phyloP scores from a whole-genome alignment of 2,329 filamentous ascomycete species.

The Fusarium caatingaense region DNA sequence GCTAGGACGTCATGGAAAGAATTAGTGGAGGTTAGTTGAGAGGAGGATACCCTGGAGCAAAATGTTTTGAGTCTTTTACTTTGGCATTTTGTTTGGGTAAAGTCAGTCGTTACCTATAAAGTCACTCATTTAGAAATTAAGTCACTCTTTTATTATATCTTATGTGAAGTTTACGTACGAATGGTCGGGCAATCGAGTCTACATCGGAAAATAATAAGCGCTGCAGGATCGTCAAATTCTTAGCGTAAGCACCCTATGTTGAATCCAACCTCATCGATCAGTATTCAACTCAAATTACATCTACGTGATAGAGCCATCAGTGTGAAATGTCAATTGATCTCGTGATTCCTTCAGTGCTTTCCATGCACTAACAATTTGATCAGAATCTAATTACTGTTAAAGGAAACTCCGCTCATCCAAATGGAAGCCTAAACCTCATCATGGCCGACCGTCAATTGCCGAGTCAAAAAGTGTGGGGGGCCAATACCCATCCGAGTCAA shows the following conservation, averaged over 20 bases:
- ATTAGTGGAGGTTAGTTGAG: neutral
- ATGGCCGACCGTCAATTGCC: neutral
- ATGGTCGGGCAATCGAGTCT: too few relatives aligned
- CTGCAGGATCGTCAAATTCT: too few relatives aligned
- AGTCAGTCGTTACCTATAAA: neutral
- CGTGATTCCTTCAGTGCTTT: too few relatives aligned
- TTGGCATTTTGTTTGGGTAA: accelerated
- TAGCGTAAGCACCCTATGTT: too few relatives aligned
- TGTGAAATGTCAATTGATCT: neutral
- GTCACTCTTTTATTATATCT: neutral
- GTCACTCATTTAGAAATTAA: neutral
- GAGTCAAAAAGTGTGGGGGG: conserved; percentile 24
- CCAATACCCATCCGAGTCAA: neutral
- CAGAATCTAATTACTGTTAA: neutral
- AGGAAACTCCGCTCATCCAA: neutral
- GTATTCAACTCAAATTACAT: too few relatives aligned
- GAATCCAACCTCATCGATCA: too few relatives aligned
- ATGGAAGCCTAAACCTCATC: neutral
- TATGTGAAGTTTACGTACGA: neutral
- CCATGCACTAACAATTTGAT: neutral
- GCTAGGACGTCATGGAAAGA: neutral
- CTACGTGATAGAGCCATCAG: too few relatives aligned
- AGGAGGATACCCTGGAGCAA: neutral
- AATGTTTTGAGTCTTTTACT: neutral
- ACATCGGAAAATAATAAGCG: too few relatives aligned